Evolutionary conservation across 129 eudicot species (phyloP), one percentile per base, ranked within the genome.

Genomic region (Solidago caesia): DNA sequence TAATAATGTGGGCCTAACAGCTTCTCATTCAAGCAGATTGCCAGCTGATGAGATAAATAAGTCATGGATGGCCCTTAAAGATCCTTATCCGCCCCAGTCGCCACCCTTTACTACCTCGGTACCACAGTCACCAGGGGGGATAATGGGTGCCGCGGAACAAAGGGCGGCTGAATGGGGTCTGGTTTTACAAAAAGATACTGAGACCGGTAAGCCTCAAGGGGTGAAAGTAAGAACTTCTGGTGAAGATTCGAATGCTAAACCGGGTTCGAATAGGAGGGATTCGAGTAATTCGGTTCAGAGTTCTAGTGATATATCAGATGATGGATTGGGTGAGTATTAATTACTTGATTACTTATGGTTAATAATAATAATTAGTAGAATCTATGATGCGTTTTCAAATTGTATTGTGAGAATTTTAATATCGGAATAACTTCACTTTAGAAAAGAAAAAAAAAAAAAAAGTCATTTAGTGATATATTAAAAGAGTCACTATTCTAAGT

Each of bases 161-260:
- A 84, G 98, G 77, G 98, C 98, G 33, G 98, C 98, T 2, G 98
- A 94, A 93, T 94, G 98, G 98, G 98, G 98, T 0, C 41, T 94
- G 72, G 96, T 94, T 64, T 67, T 94, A 80, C 85, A 90, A 81
- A 94, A 96, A 0, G 90, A 94, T 41, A 78, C 79, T 0, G 96
- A 94, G 80, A 90, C 98, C 4, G 98, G 98, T 15, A 88, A 85
- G 74, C 84, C 77, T 0, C 93, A 90, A 47, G 98, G 97, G 58
- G 97, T 94, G 42, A 84, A 85, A 71, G 96, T 84, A 8, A 75
- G 97, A 59, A 94, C 85, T n/a, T 94, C 98, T 8, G 97, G 92
- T 5, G 97, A 88, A 42, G 98, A 93, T 15, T 60, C 84, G 11
- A 79, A 74, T 79, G 82, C 71, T 5, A 83, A 68, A 70, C 76